Conservation (phyloP, 163 green algal genomes). For the Prototheca cutis region DNA sequence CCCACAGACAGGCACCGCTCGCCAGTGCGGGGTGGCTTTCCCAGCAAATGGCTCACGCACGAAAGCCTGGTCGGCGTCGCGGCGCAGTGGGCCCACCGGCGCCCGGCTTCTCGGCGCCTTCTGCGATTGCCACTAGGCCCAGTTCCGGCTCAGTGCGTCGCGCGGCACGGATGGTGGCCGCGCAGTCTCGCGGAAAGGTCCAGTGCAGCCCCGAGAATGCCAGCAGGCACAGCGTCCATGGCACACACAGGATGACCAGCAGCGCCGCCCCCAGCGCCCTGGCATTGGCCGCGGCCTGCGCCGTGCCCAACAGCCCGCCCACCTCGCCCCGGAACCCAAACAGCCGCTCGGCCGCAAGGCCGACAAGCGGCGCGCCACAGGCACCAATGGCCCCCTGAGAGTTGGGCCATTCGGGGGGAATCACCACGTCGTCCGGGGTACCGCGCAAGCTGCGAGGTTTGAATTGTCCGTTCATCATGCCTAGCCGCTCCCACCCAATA, state of each 20-base stretch:
- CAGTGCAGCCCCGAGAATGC: conserved; percentile 53
- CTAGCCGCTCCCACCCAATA: not conserved
- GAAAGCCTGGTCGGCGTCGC: too few relatives aligned
- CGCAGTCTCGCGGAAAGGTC: conserved; percentile 28
- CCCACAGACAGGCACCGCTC: too few relatives aligned
- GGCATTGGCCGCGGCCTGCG: conserved; percentile 21
- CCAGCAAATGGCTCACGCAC: too few relatives aligned
- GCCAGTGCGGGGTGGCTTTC: too few relatives aligned
- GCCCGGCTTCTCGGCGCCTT: too few relatives aligned
- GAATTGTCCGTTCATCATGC: too few relatives aligned
- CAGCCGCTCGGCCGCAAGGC: conserved; percentile 46
- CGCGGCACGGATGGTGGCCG: not conserved
- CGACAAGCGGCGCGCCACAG: conserved; percentile 58
- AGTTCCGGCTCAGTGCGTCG: not conserved
- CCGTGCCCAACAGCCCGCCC: conserved; percentile 1
- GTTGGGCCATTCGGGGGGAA: too few relatives aligned
- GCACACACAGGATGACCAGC: conserved; percentile 48
- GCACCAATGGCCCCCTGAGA: conserved; percentile 46
- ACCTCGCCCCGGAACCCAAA: conserved; percentile 53
- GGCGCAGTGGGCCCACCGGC: too few relatives aligned
- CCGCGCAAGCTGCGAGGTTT: too few relatives aligned
- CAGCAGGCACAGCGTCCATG: conserved; percentile 59
- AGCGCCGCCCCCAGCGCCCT: conserved; percentile 48
- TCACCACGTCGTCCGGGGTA: too few relatives aligned
- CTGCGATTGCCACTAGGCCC: not conserved